Percentiles rank a stretch among this genome's conserved stretches.
Conservation (phyloP, 768 basidiomycete genomes). For the Pholiota molesta region DNA sequence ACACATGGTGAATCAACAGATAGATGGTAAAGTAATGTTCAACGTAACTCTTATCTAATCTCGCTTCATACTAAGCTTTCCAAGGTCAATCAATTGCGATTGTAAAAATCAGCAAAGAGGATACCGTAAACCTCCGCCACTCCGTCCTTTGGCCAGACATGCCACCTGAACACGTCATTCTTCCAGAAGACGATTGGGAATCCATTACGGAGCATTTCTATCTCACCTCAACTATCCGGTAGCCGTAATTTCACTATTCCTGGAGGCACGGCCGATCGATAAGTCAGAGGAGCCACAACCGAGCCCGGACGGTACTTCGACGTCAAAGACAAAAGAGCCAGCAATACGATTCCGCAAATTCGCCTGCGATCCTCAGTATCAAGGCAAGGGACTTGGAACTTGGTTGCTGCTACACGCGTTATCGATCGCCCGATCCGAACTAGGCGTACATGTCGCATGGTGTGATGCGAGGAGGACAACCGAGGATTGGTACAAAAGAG, state of each 20-base stretch:
- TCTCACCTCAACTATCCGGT: slow-evolving; percentile 37
- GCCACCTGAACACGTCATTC: slow-evolving; percentile 48
- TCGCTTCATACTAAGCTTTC: neutral
- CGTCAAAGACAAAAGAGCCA: slow-evolving; percentile 10
- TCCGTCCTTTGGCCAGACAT: slow-evolving; percentile 60
- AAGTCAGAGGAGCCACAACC: slow-evolving; percentile 10
- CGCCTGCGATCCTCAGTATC: slow-evolving; percentile 53
- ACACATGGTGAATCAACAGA: neutral
- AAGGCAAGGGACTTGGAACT: slow-evolving; percentile 57
- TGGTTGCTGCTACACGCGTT: slow-evolving; percentile 45
- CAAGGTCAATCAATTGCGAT: slow-evolving; percentile 9
- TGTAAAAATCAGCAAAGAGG: slow-evolving; percentile 15
- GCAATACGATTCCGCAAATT: slow-evolving; percentile 62
- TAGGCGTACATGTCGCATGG: slow-evolving; percentile 50
- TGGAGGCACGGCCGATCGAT: slow-evolving; percentile 42
- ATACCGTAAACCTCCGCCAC: slow-evolving; percentile 56
- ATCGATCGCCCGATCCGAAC: slow-evolving; percentile 39
- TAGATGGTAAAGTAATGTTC: neutral
- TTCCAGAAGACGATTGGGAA: slow-evolving; percentile 55
- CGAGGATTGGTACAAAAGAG: slow-evolving; percentile 53
- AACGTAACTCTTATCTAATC: too few relatives aligned
- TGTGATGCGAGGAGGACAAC: slow-evolving; percentile 57
- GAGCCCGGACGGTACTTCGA: slow-evolving; percentile 9
- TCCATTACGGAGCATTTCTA: slow-evolving; percentile 62
- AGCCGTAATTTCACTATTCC: slow-evolving; percentile 61